Evolutionary conservation across 1,284 basidiomycete species (phyloP), one percentile per base, ranked within the genome.

Genomic region (Malassezia pachydermatis): DNA sequence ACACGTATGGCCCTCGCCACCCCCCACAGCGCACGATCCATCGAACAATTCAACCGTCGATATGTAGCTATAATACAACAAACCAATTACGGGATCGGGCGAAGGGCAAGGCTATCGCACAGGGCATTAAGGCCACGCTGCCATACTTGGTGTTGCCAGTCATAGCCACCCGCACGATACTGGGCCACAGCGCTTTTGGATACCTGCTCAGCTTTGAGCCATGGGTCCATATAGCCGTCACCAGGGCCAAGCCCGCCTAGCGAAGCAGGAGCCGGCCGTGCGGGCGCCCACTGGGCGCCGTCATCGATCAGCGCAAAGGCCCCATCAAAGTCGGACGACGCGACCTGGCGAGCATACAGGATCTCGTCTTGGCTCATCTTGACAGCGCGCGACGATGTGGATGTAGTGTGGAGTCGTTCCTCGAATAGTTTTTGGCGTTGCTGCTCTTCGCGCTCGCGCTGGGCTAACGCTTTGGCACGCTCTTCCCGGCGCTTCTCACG

Each of bases 121-220:
- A 57, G 54, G 17, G 60, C 53, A 10, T 54, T 42, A 11, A 64
- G 47, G 1, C 50, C 62, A 2, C 62, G 56, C 33, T 49, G 59
- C 62, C 62, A 64, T 6, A 64, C 62, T 19, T 60, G 56, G 11
- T 52, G 49, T 35, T 60, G 51, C 63, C 63, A 66, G 36, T 63
- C 63, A 17, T 61, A 66, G 10, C 63, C 63, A 17, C 62, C 63
- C 9, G 63, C 62, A 5, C 63, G 60, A 42, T 60, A 62, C n/a
- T 59, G 45, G 6, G 57, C 54, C 8, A 57, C 47, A 34, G 51
- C 45, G 14, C 57, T 54, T 20, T 49, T 51, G 20, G 48, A 45
- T 22, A 59, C 41, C 49, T 51, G 57, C 8, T 52, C 55, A 4
- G 60, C 54, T 27, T 51, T 57, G 16, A 64, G 52, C 62, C 62